These are phyloP conservation scores for Strobilomyces confusus DNA, from an alignment of 768 basidiomycete genomes.

Conservation along the genomic window DNA sequence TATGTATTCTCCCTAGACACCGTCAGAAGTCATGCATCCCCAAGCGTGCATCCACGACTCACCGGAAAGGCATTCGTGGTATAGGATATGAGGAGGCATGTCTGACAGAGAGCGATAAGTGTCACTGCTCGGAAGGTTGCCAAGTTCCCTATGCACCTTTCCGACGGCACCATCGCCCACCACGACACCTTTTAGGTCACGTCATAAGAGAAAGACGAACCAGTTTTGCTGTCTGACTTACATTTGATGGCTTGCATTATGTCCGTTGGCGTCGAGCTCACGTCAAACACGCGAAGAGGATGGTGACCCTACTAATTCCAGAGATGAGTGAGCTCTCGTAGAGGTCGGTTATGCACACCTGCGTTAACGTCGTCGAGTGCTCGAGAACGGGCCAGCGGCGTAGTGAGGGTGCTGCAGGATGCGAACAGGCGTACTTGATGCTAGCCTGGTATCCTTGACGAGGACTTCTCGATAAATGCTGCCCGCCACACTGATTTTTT, in stretches of 20 bases:
- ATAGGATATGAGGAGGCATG: constrained; percentile 98
- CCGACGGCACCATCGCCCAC: constrained; percentile 99
- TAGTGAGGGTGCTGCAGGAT: constrained; percentile 5
- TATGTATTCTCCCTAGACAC: constrained; percentile 85
- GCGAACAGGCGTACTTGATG: constrained; percentile 24
- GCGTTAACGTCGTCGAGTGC: background rate
- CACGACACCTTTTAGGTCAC: constrained; percentile 72
- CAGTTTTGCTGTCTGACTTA: constrained; percentile 34
- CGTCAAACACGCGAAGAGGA: constrained; percentile 8
- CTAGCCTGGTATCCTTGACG: constrained; percentile 29
- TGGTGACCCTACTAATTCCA: constrained; percentile 13
- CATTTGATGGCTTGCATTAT: constrained; percentile 91
- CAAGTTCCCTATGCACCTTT: constrained; percentile 57
- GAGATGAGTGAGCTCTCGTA: constrained; percentile 9
- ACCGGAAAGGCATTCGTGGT: constrained; percentile 98
- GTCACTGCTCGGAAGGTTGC: background rate
- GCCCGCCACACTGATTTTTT: constrained; percentile 12
- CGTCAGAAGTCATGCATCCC: constrained; percentile 16
- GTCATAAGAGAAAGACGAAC: constrained; percentile 29
- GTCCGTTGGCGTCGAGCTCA: constrained; percentile 15
- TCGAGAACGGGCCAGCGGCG: constrained; percentile 1
- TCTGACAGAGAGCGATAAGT: constrained; percentile 47
- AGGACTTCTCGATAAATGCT: constrained; percentile 15
- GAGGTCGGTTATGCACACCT: constrained; percentile 4
- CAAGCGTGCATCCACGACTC: constrained; percentile 33